A percentile compares a stretch with the other conserved stretches of the same genome.
Evolutionary conservation across 2,329 filamentous ascomycete genomes (phyloP).

Genomic region (Cercospora sesami): DNA sequence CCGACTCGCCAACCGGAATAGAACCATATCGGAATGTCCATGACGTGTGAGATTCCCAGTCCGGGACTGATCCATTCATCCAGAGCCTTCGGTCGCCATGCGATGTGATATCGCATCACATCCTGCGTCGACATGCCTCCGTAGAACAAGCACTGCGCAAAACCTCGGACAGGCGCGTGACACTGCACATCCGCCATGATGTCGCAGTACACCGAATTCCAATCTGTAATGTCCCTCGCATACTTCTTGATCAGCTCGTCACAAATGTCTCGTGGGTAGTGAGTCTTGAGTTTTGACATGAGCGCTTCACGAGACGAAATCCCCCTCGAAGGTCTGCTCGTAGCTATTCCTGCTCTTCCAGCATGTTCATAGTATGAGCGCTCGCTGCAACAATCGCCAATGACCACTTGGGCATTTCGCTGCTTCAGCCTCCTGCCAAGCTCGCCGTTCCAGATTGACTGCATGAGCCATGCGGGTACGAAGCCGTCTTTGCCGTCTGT

Average conservation of each 20-base stretch:
- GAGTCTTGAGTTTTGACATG: conserved; percentile 14
- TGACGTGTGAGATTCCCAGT: conserved; percentile 17
- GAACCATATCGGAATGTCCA: conserved; percentile 25
- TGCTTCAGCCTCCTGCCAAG: conserved; percentile 23
- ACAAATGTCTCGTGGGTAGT: conserved; percentile 20
- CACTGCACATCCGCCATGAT: conserved; percentile 28
- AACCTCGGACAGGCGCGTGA: conserved; percentile 22
- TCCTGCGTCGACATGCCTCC: conserved; percentile 26
- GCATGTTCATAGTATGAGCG: conserved; percentile 16
- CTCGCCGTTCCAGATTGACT: conserved; percentile 24
- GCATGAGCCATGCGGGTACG: conserved; percentile 21
- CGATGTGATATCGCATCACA: conserved; percentile 25
- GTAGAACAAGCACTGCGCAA: conserved; percentile 22
- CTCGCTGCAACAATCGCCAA: conserved; percentile 23
- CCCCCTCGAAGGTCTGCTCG: conserved; percentile 2
- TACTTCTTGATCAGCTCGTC: conserved; percentile 20
- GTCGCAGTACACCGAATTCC: conserved; percentile 22
- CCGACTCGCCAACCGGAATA: conserved; percentile 24
- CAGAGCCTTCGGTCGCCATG: conserved; percentile 18
- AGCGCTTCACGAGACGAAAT: conserved; percentile 19
- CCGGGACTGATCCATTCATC: conserved; percentile 16
- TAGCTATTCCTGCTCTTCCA: conserved; percentile 5
- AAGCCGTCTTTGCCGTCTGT: conserved; percentile 25
- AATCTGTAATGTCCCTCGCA: conserved; percentile 21
- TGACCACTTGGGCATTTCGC: conserved; percentile 22